Base-by-base conservation (phyloP, 2,329 filamentous ascomycete genomes). In the Diplodia scrobiculata region DNA sequence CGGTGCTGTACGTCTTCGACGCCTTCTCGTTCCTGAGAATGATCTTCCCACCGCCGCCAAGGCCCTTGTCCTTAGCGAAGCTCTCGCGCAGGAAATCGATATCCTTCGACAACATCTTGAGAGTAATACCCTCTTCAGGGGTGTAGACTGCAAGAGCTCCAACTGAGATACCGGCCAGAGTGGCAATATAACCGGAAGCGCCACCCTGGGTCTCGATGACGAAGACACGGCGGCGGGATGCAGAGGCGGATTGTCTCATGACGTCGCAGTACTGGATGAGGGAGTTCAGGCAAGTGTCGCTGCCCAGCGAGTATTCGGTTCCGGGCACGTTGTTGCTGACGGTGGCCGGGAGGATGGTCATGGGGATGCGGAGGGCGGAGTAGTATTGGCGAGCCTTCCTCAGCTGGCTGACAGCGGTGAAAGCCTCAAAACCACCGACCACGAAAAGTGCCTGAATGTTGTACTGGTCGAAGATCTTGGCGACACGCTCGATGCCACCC, bases 251-350 rank as follows among this genome's bases (percentile, higher is more conserved):
- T 78, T 98, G 95, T 79, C 96, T 92, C 79, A 98, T 97, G 73
- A 93, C 94, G 82, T 99, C 95, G 76, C 94, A 97, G 80, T 97
- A 99, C 71, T 89, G 87, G 69, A 97, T 92, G 47, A 99, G 84
- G 65, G 96, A 92, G 80, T 99, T 99, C 69, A 99, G 82, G 75
- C 95, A 98, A 1, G 95, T 99, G 74, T 99, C 95, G 36, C 92
- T 97, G 51, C 95, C 95, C 53, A 99, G 87, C 1, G 92, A 97
- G 82, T 97, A 98, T 79, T 99, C 95, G 0, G 94, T 97, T 47
- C 95, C 95, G 0, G 95, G 95, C 4, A 99, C 95, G 77, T 99
- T 99, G 84, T 99, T 99, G 70, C 92, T 97, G 72, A 99, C 94
- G 10, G 95, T 99, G n/a, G 95, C 95, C 0, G 95, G 95, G 29